A percentile compares a stretch with the other conserved stretches of the same genome.
Evolutionary conservation across 2,329 filamentous ascomycete genomes (phyloP).

Genomic region (Amesomyces nigricolor): DNA sequence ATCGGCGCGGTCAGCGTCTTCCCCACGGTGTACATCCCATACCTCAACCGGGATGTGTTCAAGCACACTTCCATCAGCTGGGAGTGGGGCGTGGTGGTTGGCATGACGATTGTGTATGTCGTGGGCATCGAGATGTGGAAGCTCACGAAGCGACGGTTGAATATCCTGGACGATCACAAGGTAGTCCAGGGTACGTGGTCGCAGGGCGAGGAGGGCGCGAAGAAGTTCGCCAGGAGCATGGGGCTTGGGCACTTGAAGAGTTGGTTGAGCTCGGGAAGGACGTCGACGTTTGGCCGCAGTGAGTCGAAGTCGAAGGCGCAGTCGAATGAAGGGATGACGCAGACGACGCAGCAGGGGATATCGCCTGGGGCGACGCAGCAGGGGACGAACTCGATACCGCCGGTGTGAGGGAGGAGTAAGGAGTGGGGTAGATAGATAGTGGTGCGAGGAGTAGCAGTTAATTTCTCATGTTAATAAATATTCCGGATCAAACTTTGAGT

Average conservation of each 20-base stretch:
- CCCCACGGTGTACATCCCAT: conserved; percentile 66
- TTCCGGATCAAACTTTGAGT: too few species aligned
- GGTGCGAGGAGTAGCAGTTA: too few species aligned
- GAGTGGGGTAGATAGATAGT: too few species aligned
- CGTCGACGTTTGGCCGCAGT: conserved; percentile 22
- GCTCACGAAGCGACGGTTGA: conserved; percentile 54
- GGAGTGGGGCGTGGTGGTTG: conserved; percentile 68
- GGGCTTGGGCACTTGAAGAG: conserved; percentile 42
- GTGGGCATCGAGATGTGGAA: conserved; percentile 68
- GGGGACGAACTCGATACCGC: conserved; percentile 1
- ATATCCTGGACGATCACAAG: conserved; percentile 47
- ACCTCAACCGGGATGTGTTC: conserved; percentile 64
- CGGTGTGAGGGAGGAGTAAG: not conserved
- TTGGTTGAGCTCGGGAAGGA: conserved; percentile 19
- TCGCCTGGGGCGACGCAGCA: conserved; percentile 9
- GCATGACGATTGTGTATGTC: conserved; percentile 60
- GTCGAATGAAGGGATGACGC: conserved; percentile 14
- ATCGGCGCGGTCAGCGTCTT: conserved; percentile 58
- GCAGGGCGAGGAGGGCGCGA: conserved; percentile 45
- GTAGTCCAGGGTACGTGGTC: conserved; percentile 47
- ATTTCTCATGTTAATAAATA: too few species aligned
- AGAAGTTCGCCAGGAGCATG: conserved; percentile 43
- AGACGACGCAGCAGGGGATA: not conserved
- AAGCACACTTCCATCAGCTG: conserved; percentile 66
- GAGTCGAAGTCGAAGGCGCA: conserved; percentile 20